phyloP scores from a whole-genome alignment of 495 filamentous ascomycete genomes.

The Penicillium roqueforti region DNA sequence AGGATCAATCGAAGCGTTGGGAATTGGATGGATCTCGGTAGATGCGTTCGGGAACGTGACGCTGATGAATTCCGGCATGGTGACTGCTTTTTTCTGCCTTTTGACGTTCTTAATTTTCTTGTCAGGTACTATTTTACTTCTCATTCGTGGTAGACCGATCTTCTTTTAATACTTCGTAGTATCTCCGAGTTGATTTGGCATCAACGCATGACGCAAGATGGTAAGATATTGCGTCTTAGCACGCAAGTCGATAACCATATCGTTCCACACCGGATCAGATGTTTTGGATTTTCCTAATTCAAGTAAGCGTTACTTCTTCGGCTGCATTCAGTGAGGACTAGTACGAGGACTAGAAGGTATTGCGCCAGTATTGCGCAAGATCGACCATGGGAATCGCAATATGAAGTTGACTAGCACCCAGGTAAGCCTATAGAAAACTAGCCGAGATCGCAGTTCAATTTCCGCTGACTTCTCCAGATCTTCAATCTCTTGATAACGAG shows the following conservation, averaged over 20 bases:
- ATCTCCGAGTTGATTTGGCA: not conserved
- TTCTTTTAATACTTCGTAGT: not conserved
- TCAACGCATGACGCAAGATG: not conserved
- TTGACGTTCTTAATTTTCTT: not conserved
- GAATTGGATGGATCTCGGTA: slow-evolving; percentile 48
- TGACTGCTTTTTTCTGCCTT: slow-evolving; percentile 3
- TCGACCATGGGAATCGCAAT: not conserved
- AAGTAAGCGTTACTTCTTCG: not conserved
- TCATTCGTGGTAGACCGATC: not conserved
- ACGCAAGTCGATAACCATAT: not conserved
- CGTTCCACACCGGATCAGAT: not conserved
- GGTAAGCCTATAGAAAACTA: not conserved
- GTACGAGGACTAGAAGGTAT: not conserved
- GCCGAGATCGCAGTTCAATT: not conserved
- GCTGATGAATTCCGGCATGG: slow-evolving; percentile 55
- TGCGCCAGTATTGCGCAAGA: not conserved
- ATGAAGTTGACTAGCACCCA: not conserved
- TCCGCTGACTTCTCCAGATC: not conserved
- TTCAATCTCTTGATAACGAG: not conserved
- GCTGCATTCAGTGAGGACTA: not conserved
- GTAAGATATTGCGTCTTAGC: slow-evolving; percentile 7
- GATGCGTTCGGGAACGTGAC: slow-evolving; percentile 48
- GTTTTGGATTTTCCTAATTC: not conserved
- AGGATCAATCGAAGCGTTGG: slow-evolving; percentile 42
- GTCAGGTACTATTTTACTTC: not conserved